phyloP scores from a whole-genome alignment of 139 green algal species.

The Coelastrella sp. region DNA sequence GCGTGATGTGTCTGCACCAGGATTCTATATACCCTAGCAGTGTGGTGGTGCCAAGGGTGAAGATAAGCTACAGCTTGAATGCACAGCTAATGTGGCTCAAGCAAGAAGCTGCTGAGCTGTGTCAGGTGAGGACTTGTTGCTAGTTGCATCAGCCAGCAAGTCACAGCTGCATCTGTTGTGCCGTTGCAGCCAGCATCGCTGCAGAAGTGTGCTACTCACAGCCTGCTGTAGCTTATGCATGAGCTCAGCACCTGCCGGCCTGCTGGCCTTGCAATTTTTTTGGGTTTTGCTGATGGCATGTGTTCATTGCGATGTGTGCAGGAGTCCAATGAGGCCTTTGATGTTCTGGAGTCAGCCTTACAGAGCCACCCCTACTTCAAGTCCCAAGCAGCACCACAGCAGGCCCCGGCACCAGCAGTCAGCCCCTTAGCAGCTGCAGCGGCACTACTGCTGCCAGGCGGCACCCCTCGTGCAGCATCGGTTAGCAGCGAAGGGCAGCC shows the following conservation, averaged over 20 bases:
- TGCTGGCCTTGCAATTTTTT: too few species aligned
- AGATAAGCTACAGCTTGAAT: conserved; percentile 56
- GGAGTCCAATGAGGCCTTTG: conserved; percentile 76
- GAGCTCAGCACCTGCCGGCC: too few species aligned
- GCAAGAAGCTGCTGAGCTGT: conserved; percentile 62
- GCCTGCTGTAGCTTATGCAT: too few species aligned
- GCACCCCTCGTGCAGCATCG: background rate
- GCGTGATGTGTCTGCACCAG: conserved; percentile 84
- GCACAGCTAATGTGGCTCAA: conserved; percentile 78
- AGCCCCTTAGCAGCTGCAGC: conserved; percentile 4
- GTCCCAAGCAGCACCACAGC: conserved; percentile 27
- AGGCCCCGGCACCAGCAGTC: conserved; percentile 21
- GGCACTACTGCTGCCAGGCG: background rate
- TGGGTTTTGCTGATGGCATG: background rate
- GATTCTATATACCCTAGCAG: conserved; percentile 64
- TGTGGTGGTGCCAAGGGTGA: conserved; percentile 65
- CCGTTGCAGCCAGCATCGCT: background rate
- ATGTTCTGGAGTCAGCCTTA: conserved; percentile 69
- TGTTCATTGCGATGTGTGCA: conserved; percentile 32
- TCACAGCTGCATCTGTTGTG: background rate
- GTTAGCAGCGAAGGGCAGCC: background rate
- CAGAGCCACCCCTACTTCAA: conserved; percentile 57
- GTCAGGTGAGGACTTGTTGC: conserved; percentile 27
- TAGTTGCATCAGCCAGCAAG: background rate
- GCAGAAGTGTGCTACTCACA: background rate